These are phyloP conservation scores for Nakaseomyces bracarensis DNA, from an alignment of 1,139 yeast genomes.

Conservation along the genomic window DNA sequence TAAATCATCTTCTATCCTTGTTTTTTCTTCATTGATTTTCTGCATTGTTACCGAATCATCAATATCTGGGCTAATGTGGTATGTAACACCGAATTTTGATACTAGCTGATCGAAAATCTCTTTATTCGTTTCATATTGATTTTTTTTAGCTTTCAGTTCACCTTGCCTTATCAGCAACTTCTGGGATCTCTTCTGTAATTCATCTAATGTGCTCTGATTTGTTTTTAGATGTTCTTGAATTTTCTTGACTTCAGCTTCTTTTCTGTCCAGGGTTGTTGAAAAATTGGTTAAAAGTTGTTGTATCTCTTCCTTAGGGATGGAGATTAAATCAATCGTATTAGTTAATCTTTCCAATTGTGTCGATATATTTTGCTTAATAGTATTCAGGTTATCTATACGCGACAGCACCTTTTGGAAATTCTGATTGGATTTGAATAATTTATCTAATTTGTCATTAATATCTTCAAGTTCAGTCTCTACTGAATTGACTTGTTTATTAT, in stretches of 20 bases:
- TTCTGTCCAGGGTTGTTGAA: constrained; percentile 38
- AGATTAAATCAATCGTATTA: constrained; percentile 40
- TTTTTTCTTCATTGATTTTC: background rate
- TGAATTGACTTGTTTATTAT: constrained; percentile 42
- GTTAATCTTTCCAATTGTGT: constrained; percentile 46
- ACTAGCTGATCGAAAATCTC: background rate
- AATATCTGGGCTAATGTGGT: background rate
- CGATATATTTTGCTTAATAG: constrained; percentile 38
- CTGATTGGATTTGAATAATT: constrained; percentile 67
- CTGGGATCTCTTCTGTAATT: constrained; percentile 32
- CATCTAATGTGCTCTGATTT: constrained; percentile 17
- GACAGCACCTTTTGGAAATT: constrained; percentile 69
- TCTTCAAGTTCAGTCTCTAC: constrained; percentile 44
- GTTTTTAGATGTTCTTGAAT: constrained; percentile 15
- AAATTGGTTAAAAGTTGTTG: constrained; percentile 46
- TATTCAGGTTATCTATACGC: constrained; percentile 49
- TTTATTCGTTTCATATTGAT: constrained; percentile 27
- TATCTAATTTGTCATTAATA: constrained; percentile 52
- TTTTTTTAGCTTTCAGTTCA: constrained; percentile 43
- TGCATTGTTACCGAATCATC: background rate
- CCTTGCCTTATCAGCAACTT: constrained; percentile 48
- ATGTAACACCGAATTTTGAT: background rate
- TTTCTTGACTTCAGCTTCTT: constrained; percentile 30
- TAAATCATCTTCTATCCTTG: background rate
- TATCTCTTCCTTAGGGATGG: constrained; percentile 44